These are phyloP conservation scores for Diaporthe nobilis DNA, from an alignment of 2,329 filamentous ascomycete species.

Conservation along the genomic window DNA sequence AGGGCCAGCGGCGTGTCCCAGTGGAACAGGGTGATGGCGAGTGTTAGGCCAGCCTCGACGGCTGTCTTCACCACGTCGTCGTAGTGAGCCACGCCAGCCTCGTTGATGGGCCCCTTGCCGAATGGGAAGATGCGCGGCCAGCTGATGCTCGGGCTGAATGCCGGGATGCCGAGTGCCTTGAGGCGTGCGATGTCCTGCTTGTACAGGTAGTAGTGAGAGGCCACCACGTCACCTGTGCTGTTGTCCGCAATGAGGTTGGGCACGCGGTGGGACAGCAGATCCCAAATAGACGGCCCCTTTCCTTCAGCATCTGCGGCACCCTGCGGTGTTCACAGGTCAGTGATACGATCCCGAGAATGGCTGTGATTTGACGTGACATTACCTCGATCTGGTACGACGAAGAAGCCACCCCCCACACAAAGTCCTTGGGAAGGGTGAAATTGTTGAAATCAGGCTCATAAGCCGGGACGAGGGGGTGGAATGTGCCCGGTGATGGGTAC, in stretches of 20 bases:
- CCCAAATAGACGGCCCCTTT: slow-evolving; percentile 32
- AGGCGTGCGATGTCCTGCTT: slow-evolving; percentile 35
- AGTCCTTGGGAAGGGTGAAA: slow-evolving; percentile 24
- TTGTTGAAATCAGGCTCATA: slow-evolving; percentile 27
- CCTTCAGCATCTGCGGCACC: slow-evolving; percentile 32
- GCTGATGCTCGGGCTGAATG: slow-evolving; percentile 29
- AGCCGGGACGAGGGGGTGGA: slow-evolving; percentile 25
- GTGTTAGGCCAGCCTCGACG: slow-evolving; percentile 15
- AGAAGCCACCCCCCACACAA: slow-evolving; percentile 33
- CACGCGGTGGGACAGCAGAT: slow-evolving; percentile 32
- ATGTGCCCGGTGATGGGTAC: slow-evolving; percentile 13
- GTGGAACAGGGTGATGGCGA: slow-evolving; percentile 33
- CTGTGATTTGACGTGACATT: not conserved
- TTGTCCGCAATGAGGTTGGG: slow-evolving; percentile 31
- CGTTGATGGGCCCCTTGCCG: slow-evolving; percentile 30
- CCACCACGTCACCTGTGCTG: slow-evolving; percentile 22
- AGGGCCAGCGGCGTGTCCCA: slow-evolving; percentile 35
- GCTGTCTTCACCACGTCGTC: slow-evolving; percentile 33
- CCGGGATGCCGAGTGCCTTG: slow-evolving; percentile 20
- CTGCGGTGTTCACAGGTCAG: not conserved
- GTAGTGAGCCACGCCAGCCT: slow-evolving; percentile 30
- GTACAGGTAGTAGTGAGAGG: slow-evolving; percentile 35
- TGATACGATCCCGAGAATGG: not conserved
- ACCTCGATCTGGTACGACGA: slow-evolving; percentile 36
- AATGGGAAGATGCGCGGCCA: slow-evolving; percentile 36